Percentiles rank a stretch among this genome's conserved stretches.
Evolutionary conservation across 768 basidiomycete species (phyloP).

Genomic region (Boletus fagicola): DNA sequence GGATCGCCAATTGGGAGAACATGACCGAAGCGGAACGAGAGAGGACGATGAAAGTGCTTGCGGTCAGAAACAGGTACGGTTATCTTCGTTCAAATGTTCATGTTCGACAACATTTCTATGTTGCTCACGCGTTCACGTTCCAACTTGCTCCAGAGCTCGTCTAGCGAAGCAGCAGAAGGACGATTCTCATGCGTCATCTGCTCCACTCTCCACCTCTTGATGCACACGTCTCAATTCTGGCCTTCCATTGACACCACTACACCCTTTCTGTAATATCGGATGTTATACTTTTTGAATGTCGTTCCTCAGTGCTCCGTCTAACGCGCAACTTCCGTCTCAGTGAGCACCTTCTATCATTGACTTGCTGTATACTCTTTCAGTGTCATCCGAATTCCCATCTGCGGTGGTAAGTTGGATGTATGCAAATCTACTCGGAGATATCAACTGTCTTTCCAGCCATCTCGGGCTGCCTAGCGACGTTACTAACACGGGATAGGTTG

Average conservation of each 20-base stretch:
- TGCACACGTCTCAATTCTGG: neutral
- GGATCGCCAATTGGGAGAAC: constrained; percentile 63
- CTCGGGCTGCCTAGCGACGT: neutral
- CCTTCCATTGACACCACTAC: neutral
- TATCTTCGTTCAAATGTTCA: neutral
- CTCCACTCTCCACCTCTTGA: neutral
- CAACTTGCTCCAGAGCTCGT: constrained; percentile 4
- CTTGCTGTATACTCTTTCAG: neutral
- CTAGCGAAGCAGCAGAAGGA: constrained; percentile 8
- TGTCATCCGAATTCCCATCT: neutral
- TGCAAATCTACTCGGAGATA: neutral
- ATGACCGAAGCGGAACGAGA: constrained; percentile 58
- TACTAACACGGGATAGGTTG: neutral
- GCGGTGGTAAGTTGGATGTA: neutral
- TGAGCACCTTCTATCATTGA: neutral
- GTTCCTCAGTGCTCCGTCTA: neutral
- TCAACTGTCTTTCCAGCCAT: neutral
- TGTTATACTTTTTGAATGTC: no score
- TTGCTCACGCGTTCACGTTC: neutral
- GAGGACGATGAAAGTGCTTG: constrained; percentile 52
- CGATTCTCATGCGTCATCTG: neutral
- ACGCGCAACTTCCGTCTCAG: neutral
- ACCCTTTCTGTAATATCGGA: neutral
- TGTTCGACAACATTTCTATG: neutral
- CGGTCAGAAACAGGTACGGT: constrained; percentile 47